Evolutionary conservation across 768 basidiomycete species (phyloP), one percentile per base, ranked within the genome.

Genomic region (Neoboletus magnificus): DNA sequence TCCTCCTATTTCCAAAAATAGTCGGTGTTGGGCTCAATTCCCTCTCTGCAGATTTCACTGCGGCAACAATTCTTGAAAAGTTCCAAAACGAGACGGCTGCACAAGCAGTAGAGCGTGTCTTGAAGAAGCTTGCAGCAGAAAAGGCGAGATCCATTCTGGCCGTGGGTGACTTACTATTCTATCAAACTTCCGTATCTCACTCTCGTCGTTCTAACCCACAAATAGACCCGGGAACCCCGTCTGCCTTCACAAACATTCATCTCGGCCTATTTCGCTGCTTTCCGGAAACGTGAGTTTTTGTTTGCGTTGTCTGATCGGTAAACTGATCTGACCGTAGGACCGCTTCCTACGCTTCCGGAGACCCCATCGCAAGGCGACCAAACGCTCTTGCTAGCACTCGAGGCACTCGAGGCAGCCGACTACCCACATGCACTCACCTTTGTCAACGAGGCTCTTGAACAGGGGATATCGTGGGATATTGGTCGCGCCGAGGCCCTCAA

Each of bases 201-300:
- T 15, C 33, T 6, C 11, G 2, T 18, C 8, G 3, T 53, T 49
- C 16, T 22, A 27, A 37, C 33, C 15, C 11, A 18, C 39, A 27
- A 44, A 20, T 36, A 56, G 85, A 78, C 77, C 4, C 88, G 94
- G 35, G 87, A 90, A 73, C 87, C 86, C 1, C 83, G 86, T 53
- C 76, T 98, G 27, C 96, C 96, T 7, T 93, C 93, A 15, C 82
- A 83, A 61, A 93, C 92, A 0, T 97, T 99, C 73, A 88, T 97
- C 61, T 87, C 89, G 13, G 91, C 96, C 1, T 99, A 98, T 77
- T 93, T 98, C 68, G 88, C 93, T 56, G 97, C 97, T 10, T 98
- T 98, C 88, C 86, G 97, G 60, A 77, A 86, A 54, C 87, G 93
- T 91, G 63, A 62, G 89, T 48, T 20, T 39, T 43, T 56, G 22